Base-by-base conservation (phyloP, 2,329 filamentous ascomycete species). In the Neocucurbitaria cava region DNA sequence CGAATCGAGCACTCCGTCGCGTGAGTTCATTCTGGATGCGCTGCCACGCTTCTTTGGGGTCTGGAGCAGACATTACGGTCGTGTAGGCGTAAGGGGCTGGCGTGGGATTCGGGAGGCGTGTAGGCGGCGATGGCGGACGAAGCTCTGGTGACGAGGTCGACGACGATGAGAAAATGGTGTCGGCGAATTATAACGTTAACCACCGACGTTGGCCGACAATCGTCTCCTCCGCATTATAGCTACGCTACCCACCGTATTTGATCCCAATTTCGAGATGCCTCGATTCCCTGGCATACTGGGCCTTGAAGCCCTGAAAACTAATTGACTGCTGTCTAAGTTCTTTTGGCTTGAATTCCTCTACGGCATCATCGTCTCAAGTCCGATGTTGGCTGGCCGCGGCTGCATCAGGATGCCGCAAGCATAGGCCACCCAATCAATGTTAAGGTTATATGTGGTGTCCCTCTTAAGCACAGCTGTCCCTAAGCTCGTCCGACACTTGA, bases 1-100 rank as follows among this genome's bases (percentile, higher is more conserved):
- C 82, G 61, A 81, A 79, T 59, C 77, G 77, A 30, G 58, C 46
- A 49, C 65, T 59, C 52, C 77, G 76, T 66, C 82, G 70, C 48
- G 76, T 81, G 64, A 88, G 80, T 58, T 85, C 84, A 69, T 82
- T 82, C 77, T 88, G 86, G 64, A 91, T 79, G 68, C 83, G 82
- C 75, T 83, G 81, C 83, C 86, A 89, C 66, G 86, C 83, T 75
- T 90, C 86, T 72, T 84, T 82, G 47, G 87, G 87, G 72, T 87
- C 86, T 62, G 78, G 71, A 47, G 66, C 65, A 54, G 70, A 69
- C 70, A 76, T 76, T 38, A 46, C 55, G 66, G 48, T 44, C 48
- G 50, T 52, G 46, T 38, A 42, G 21, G 48, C 18, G 57, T 43
- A 36, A 39, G 74, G 64, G 68, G 71, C 61, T 62, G 70, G 30